Base-by-base conservation (phyloP, 208 protist genomes). In the Leishmania martiniquensis region DNA sequence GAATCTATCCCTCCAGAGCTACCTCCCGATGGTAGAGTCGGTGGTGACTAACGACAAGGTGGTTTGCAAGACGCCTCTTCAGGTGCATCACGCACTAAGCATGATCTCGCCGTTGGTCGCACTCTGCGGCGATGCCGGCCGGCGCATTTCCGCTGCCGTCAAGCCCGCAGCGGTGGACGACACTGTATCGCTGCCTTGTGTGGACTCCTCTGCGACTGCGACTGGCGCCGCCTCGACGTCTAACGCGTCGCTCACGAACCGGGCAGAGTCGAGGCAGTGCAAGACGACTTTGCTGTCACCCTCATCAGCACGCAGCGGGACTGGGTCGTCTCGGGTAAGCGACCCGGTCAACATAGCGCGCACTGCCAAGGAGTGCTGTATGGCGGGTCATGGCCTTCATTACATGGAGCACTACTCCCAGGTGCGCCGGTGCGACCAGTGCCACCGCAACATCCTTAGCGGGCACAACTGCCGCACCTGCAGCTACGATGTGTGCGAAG, bases 11-110 rank as follows among this genome's bases (percentile, higher is more conserved):
- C 76, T 93, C 45, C 76, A 90, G 51, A 84, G 63, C 42, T 69
- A 86, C 51, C 88, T 96, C 34, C 89, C 92, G 0, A 72, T 95
- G 42, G 92, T 97, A 13, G 91, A 97, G 84, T 95, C 91, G 1
- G 57, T 96, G 44, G 83, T 94, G 29, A 86, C 85, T 1, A 72
- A 78, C 29, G 82, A 83, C 25, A 80, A 82, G 63, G 91, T 94
- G 15, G 73, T 79, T 12, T 94, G 91, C 75, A 84, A 87, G 60
- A 81, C 83, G 2, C 91, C 91, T 42, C 69, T 87, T 12, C 86
- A 93, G 68, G 92, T 87, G 12, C 82, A 90, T 29, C 67, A 87
- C n/a, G 69, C 77, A 32, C 81, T 89, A 22, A 77, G 82, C 57
- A 44, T 75, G 1, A 85, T 95, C 54, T 89, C 94, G 6, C 91